phyloP scores from a whole-genome alignment of 2,329 filamentous ascomycete species.

The Verticillium nubilum region DNA sequence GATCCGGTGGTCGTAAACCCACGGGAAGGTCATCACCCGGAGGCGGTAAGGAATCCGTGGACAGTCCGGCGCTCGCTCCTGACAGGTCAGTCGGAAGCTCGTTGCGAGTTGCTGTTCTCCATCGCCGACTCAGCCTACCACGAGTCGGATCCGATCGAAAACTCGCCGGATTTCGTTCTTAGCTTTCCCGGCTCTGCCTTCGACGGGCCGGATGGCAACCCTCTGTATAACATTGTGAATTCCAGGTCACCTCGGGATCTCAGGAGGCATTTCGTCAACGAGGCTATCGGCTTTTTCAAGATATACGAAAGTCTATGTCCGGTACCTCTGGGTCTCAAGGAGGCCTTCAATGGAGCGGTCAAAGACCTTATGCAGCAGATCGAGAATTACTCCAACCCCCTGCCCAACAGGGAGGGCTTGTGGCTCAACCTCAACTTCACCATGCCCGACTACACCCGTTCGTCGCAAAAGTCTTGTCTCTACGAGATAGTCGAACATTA shows the following conservation, averaged over 20 bases:
- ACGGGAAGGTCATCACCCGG: neutral
- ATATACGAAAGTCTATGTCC: neutral
- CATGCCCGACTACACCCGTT: slow-evolving; percentile 3
- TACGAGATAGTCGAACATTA: neutral
- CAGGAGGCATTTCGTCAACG: neutral
- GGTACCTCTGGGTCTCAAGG: neutral
- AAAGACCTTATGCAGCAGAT: neutral
- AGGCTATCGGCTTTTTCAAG: neutral
- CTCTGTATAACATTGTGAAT: neutral
- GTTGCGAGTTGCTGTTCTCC: too few relatives aligned
- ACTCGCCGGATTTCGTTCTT: neutral
- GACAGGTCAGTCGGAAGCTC: too few relatives aligned
- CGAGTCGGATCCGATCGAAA: neutral
- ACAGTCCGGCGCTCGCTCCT: neutral
- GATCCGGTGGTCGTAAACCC: neutral
- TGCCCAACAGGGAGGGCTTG: neutral
- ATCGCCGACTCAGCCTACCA: neutral
- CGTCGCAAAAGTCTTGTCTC: neutral
- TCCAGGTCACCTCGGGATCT: neutral
- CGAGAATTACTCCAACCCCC: neutral
- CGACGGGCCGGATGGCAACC: neutral
- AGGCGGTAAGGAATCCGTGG: neutral
- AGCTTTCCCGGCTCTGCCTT: neutral
- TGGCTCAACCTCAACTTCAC: slow-evolving; percentile 6
- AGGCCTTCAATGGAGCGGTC: neutral